Evolutionary conservation across 2,329 filamentous ascomycete species (phyloP).

Genomic region (Penicillium griseofulvum): DNA sequence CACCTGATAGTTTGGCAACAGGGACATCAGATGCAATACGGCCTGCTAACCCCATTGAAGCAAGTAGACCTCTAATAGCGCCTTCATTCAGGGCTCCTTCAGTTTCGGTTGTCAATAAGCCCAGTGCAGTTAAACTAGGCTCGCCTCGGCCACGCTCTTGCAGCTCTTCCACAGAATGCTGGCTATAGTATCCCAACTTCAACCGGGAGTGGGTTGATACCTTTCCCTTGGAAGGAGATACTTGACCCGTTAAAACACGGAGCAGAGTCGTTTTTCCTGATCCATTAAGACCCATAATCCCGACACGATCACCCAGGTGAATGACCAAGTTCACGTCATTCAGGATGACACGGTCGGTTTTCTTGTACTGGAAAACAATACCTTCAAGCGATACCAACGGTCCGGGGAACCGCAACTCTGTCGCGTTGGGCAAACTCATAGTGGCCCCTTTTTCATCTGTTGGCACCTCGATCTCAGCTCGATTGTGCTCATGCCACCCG

Average conservation of each 20-base stretch:
- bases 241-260: conserved; percentile 63
- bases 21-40: conserved; percentile 71
- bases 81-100: conserved; percentile 61
- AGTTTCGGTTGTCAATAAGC: conserved; percentile 58
- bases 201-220: conserved; percentile 66
- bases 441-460: conserved; percentile 58
- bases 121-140: conserved; percentile 61
- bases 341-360: conserved; percentile 50
- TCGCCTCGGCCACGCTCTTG: conserved; percentile 54
- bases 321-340: conserved; percentile 66
- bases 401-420: conserved; percentile 71
- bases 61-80: conserved; percentile 64
- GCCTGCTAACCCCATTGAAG: conserved; percentile 67
- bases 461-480: conserved; percentile 71
- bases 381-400: conserved; percentile 70
- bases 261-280: conserved; percentile 78
- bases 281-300: conserved; percentile 76
- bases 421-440: conserved; percentile 60
- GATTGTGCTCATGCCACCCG: conserved; percentile 59
- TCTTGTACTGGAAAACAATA: conserved; percentile 63
- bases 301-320: conserved; percentile 70
- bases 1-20: conserved; percentile 70
- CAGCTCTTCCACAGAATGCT: conserved; percentile 71
- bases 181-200: conserved; percentile 73
- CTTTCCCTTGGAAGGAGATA: conserved; percentile 59